Base-by-base conservation (phyloP, 164 flowering plant species). In the Liquidambar formosana region DNA sequence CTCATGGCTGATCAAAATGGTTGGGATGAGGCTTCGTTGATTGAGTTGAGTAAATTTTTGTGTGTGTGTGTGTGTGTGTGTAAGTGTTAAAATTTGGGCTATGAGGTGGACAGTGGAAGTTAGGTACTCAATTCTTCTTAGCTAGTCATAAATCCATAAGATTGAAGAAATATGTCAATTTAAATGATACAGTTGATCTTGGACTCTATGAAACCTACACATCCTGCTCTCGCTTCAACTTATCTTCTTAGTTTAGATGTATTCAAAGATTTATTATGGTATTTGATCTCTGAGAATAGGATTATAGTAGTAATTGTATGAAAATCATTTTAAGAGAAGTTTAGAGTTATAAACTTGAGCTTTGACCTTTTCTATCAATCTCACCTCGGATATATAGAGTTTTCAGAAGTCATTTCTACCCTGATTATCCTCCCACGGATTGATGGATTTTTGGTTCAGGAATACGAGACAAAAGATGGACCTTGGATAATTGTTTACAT, bases 311-410 rank as follows among this genome's bases (percentile, higher is more conserved):
- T 54, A 54, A 19, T 54, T n/a, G 57, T 22, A 54, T 54, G 57
- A 10, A 8, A 54, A 21, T 6, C 26, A 54, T 54, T n/a, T n/a
- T n/a, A n/a, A n/a, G n/a, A n/a, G n/a, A n/a, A 10, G 53, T 54
- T 54, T 54, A 9, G 57, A 54, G 23, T 19, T 54, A 54, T n/a
- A 54, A 54, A 54, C 57, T 54, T 54, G 57, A 54, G 12, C 23
- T 9, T 54, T 54, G 26, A 13, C 26, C 5, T 19, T 19, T 54
- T 21, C 57, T 22, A 21, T 33, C 41, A 33, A 33, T 33, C 41
- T 33, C 41, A 33, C 2, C 41, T 33, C 6, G 41, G 41, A 33
- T 33, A 33, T 33, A n/a, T 33, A 33, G 41, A 33, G 41, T 33
- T 33, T 6, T 33, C 41, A 33, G 41, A 33, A 33, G 41, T 33